Evolutionary conservation across 805 yeast species (phyloP).

Genomic region (Metschnikowia lachancei): DNA sequence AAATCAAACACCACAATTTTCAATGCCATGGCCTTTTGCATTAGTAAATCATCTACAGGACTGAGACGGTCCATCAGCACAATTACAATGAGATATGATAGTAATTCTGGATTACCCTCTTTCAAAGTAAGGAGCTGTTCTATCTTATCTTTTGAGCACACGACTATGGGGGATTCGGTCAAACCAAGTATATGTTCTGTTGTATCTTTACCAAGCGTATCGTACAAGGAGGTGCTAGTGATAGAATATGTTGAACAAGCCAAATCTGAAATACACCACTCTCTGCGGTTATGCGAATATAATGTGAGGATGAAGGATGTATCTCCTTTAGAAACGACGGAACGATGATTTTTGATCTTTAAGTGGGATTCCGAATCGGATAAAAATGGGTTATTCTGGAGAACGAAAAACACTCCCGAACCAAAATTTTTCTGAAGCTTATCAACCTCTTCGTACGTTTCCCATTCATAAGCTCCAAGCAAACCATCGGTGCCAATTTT

Average conservation of each 20-base stretch:
- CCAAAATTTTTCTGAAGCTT: constrained; percentile 12
- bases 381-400: constrained; percentile 32
- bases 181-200: constrained; percentile 33
- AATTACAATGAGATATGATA: constrained; percentile 47
- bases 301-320: constrained; percentile 34
- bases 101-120: constrained; percentile 27
- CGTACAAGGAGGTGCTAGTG: constrained; percentile 41
- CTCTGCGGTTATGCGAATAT: constrained; percentile 34
- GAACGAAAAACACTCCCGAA: constrained; percentile 18
- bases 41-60: constrained; percentile 13
- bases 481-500: constrained; percentile 11
- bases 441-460: constrained; percentile 9
- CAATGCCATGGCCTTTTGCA: constrained; percentile 15
- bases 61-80: constrained; percentile 49
- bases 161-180: constrained; percentile 25
- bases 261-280: constrained; percentile 39
- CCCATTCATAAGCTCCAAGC: constrained; percentile 14
- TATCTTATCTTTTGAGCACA: constrained; percentile 50
- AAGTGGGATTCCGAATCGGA: constrained; percentile 25
- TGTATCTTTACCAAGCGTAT: constrained; percentile 38
- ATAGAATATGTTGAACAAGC: constrained; percentile 33
- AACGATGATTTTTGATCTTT: constrained; percentile 22
- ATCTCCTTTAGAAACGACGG: constrained; percentile 17
- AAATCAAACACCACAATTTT: constrained; percentile 26
- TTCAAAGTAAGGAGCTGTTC: constrained; percentile 46